Evolutionary conservation across 495 filamentous ascomycete genomes (phyloP), one percentile per base, ranked within the genome.

Genomic region (Niebla homalea): DNA sequence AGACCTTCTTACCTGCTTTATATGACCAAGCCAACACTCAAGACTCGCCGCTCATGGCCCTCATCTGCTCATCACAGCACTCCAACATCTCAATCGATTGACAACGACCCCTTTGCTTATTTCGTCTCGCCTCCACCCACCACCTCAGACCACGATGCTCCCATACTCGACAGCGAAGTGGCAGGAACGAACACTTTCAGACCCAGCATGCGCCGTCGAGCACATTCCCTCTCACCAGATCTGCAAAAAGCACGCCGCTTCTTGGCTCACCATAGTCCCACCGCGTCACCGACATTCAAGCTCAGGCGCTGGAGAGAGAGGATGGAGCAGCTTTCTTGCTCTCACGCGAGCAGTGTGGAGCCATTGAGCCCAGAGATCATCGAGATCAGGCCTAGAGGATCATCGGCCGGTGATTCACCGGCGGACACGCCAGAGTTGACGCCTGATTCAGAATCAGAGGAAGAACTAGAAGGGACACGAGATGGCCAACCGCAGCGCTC

Each of bases 91-190:
- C 49, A 39, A 15, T 48, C 26, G 36, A 42, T 69, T 32, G 66
- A 69, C 36, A 51, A 65, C 40, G 58, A 69, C 40, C 66, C 66
- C 3, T 67, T 67, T 38, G 56, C 64, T 18, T 62, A 65, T 49
- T 69, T 69, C 55, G 51, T 69, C 7, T 65, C 62, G 14, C 65
- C 66, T n/a, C 48, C 58, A 29, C 43, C 41, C 6, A 12, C 29
- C 29, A 32, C 29, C 29, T 32, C 29, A 32, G 66, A 69, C 35
- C 57, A 63, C 23, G 64, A 65, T 22, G 62, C 60, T 37, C 59
- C 59, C 4, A 59, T 62, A 41, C 55, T 66, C 12, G 49, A 49
- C 16, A 43, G 56, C 15, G 44, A 66, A 36, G 55, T 57, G 36
- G 65, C 66, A 21, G 65, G 61, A 35, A 67, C 64, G 43, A 22